A percentile compares a stretch with the other conserved stretches of the same genome.
Evolutionary conservation across 2,329 filamentous ascomycete genomes (phyloP).

Genomic region (Falciphora oryzae): DNA sequence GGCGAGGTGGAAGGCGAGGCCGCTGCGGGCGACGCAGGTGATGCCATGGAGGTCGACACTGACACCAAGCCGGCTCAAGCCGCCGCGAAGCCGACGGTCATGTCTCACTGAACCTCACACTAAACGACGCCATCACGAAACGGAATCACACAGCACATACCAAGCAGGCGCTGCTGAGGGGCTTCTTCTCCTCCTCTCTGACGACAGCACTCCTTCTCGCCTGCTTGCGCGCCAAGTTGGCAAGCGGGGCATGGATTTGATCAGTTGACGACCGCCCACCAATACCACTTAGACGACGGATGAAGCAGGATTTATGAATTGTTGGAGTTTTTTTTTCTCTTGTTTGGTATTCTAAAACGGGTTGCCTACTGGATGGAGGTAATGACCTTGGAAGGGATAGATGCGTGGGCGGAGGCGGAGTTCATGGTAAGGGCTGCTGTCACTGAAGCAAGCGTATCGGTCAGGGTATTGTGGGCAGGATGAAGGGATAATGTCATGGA

Average conservation of each 20-base stretch:
- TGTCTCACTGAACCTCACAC: constrained; percentile 20
- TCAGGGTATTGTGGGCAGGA: neutral
- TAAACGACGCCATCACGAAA: neutral
- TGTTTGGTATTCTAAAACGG: neutral
- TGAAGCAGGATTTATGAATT: constrained; percentile 9
- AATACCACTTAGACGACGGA: constrained; percentile 8
- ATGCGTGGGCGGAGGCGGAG: neutral
- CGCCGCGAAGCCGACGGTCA: constrained; percentile 19
- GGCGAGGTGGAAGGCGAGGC: constrained; percentile 21
- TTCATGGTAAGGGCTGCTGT: neutral
- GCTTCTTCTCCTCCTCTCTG: neutral
- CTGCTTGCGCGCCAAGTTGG: neutral
- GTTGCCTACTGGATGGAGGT: neutral
- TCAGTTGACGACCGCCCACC: neutral
- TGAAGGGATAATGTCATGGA: neutral
- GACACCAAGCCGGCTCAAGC: constrained; percentile 17
- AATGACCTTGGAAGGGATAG: neutral
- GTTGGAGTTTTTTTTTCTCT: constrained; percentile 1
- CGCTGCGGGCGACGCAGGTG: constrained; percentile 21
- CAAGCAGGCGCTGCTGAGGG: neutral
- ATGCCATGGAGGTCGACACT: constrained; percentile 31
- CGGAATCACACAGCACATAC: neutral
- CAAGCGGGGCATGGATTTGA: neutral
- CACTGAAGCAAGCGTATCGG: neutral
- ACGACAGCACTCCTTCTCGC: neutral